Evolutionary conservation across 306 rosid species (phyloP).

Genomic region (Cicer bijugum): DNA sequence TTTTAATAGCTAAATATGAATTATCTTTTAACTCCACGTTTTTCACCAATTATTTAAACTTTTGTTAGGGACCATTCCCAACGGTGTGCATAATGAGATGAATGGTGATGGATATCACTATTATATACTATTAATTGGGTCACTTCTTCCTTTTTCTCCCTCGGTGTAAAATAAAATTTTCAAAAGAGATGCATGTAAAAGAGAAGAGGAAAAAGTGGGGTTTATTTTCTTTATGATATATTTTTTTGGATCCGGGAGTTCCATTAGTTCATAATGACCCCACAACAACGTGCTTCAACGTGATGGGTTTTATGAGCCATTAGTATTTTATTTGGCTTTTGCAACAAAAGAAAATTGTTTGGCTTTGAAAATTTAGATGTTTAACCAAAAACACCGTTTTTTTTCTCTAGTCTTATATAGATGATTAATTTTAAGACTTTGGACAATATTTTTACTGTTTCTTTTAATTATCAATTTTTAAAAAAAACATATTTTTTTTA

Average conservation of each 20-base stretch:
- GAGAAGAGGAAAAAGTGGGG: slow-evolving; percentile 45
- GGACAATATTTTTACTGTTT: no score
- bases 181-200: slow-evolving; percentile 30
- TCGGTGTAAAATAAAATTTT: slow-evolving; percentile 31
- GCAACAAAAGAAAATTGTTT: slow-evolving; percentile 15
- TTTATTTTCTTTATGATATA: slow-evolving; percentile 26
- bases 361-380: slow-evolving; percentile 33
- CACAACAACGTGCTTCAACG: slow-evolving; percentile 79
- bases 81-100: slow-evolving; percentile 37
- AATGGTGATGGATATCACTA: slow-evolving; percentile 37
- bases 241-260: slow-evolving; percentile 34
- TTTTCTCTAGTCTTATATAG: no score
- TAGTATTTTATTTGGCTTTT: slow-evolving; percentile 48
- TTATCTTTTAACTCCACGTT: slow-evolving; percentile 42
- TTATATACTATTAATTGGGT: slow-evolving; percentile 22
- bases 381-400: neutral
- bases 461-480: no score
- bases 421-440: no score
- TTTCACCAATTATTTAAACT: slow-evolving; percentile 43
- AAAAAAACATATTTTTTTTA: no score
- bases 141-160: slow-evolving; percentile 17
- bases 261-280: slow-evolving; percentile 62
- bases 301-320: slow-evolving; percentile 61
- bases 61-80: slow-evolving; percentile 52
- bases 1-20: slow-evolving; percentile 41